Evolutionary conservation across 306 rosid species (phyloP), one percentile per base, ranked within the genome.

Genomic region (Sphenostylis stenocarpa): DNA sequence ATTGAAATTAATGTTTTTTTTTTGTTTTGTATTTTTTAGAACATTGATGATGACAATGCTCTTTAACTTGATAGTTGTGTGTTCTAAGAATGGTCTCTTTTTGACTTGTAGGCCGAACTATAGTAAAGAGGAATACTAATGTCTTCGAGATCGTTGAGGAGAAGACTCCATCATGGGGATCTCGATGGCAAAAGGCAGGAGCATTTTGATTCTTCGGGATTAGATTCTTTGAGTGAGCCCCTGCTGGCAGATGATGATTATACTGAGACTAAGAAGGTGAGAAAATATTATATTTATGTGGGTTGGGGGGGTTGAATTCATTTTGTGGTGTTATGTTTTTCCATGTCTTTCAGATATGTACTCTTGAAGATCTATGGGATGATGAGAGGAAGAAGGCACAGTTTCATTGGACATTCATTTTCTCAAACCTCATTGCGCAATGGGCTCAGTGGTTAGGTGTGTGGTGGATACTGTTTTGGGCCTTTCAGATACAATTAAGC

Each of bases 401-500:
- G 31, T 82, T 84, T 71, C 99, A 92, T 69, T 95, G 99, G 99
- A 88, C 93, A 20, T 82, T 86, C 70, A 9, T 90, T 75, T 95
- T 92, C 74, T 90, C 99, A 45, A 90, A 88, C 71, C 78, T 92
- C 79, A 88, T 95, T 78, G 87, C 89, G 5, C 94, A 90, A 77
- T 95, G 99, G 99, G 93, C 96, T 9, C 96, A 88, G 26, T 89
- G 92, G 96, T 85, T 95, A 78, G 99, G 99, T 95, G 87, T 58
- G 33, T 67, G 64, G 20, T 70, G 68, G 74, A 52, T 12, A 24
- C 60, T 79, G 79, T 69, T 75, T 63, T 82, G 41, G 72, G 4
- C 33, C 60, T 43, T 15, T 6, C 20, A 7, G 34, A 28, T 75
- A 7, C 39, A 48, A 41, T 38, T 63, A 26, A 78, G 57, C 36